phyloP scores from a whole-genome alignment of 225 moss, liverwort and hornwort genomes.

The Straminergon stramineum region DNA sequence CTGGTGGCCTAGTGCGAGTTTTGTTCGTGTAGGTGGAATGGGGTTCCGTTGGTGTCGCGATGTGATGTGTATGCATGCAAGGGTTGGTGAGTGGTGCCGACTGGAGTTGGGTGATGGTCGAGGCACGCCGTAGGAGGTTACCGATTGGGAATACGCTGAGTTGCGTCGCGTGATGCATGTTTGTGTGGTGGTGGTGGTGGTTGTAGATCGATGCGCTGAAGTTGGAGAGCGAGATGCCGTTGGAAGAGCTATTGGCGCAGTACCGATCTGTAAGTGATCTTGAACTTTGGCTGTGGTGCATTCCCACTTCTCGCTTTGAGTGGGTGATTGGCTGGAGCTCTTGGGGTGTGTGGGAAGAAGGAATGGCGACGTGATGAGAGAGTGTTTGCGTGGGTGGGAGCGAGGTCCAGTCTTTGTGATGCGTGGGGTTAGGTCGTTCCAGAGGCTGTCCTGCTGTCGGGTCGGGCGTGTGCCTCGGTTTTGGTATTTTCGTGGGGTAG shows the following conservation, averaged over 20 bases:
- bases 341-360: background rate
- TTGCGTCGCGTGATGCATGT: background rate
- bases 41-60: background rate
- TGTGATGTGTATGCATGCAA: background rate
- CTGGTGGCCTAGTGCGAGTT: background rate
- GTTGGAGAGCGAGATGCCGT: conserved; percentile 72
- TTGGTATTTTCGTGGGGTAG: background rate
- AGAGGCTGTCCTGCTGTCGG: background rate
- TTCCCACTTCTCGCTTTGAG: background rate
- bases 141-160: background rate
- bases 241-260: conserved; percentile 78
- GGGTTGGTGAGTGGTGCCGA: background rate
- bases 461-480: no score
- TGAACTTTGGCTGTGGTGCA: background rate
- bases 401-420: background rate
- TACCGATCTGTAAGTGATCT: conserved; percentile 57
- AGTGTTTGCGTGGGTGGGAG: background rate
- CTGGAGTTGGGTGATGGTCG: background rate
- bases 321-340: background rate
- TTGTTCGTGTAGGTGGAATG: background rate
- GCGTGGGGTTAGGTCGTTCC: background rate
- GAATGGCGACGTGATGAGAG: background rate
- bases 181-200: background rate
- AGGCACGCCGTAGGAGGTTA: background rate
- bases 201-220: conserved; percentile 60